Percentiles rank a stretch among this genome's conserved stretches.
phyloP scores from a whole-genome alignment of 78 protist genomes.

The Trichosphaerium sp. region DNA sequence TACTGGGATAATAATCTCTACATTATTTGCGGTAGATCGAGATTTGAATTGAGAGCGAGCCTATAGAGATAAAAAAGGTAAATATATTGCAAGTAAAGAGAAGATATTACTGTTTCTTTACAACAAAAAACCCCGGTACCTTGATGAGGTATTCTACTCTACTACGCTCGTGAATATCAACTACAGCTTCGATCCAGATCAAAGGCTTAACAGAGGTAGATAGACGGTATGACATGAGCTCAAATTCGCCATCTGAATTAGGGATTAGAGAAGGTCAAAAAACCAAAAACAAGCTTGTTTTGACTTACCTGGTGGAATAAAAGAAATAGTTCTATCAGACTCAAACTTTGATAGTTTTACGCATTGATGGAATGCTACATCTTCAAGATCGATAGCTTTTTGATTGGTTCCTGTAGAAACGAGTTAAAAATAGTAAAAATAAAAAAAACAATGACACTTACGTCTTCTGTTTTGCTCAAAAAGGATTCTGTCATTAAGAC shows the following conservation, averaged over 20 bases:
- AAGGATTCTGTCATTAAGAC: constrained; percentile 88
- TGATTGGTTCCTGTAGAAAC: constrained; percentile 17
- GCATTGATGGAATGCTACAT: constrained; percentile 97
- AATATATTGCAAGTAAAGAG: no score
- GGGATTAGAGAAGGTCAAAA: no score
- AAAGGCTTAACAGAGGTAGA: constrained; percentile 81
- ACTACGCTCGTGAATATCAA: constrained; percentile 69
- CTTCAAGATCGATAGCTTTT: constrained; percentile 94
- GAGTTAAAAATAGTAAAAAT: neutral
- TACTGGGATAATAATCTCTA: constrained; percentile 88
- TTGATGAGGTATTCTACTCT: constrained; percentile 88
- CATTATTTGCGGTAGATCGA: constrained; percentile 85
- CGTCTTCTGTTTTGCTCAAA: constrained; percentile 66
- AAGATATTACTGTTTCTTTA: no score
- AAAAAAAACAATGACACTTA: neutral
- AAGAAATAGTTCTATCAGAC: constrained; percentile 91
- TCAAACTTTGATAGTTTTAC: constrained; percentile 92
- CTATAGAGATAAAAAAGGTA: neutral
- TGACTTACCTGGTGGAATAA: constrained; percentile 99
- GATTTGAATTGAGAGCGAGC: constrained; percentile 81
- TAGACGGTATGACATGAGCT: constrained; percentile 95
- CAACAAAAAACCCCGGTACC: no score
- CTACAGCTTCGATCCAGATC: constrained; percentile 81
- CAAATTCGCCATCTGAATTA: constrained; percentile 97
- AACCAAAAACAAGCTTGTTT: no score